Conservation (phyloP, 2,329 filamentous ascomycete species). For the Aspergillus phoenicis region DNA sequence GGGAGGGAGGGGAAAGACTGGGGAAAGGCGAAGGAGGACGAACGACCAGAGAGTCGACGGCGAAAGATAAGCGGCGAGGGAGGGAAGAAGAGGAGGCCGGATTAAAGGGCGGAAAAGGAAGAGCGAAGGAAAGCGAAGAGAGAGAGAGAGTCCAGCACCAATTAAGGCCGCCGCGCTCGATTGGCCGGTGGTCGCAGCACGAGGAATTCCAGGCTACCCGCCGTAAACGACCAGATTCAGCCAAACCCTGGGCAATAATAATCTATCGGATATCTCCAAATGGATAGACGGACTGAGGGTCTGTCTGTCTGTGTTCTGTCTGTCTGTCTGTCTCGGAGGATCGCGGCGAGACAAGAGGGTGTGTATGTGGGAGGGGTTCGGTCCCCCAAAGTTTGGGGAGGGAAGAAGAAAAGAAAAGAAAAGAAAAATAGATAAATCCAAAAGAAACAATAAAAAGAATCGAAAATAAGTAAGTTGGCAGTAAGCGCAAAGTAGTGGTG, state of each 20-base stretch:
- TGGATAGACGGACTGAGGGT: too few species aligned
- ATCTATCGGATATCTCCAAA: not conserved
- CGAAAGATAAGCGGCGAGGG: conserved; percentile 4
- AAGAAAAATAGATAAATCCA: not conserved
- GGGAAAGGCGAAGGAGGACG: not conserved
- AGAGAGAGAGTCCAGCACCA: not conserved
- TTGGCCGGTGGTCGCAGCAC: conserved; percentile 10
- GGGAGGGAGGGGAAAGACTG: conserved; percentile 7
- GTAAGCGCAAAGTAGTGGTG: too few species aligned
- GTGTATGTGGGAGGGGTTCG: not conserved
- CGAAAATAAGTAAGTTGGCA: too few species aligned
- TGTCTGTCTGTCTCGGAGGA: too few species aligned
- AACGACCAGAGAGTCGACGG: not conserved
- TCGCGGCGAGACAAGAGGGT: too few species aligned
- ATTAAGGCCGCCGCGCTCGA: not conserved
- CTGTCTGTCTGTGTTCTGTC: too few species aligned
- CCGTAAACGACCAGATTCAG: conserved; percentile 34
- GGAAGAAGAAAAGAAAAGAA: not conserved
- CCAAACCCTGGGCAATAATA: conserved; percentile 6
- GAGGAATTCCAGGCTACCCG: conserved; percentile 36
- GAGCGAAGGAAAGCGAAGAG: not conserved
- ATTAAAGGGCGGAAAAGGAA: not conserved
- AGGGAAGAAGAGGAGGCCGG: not conserved
- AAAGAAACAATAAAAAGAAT: too few species aligned
- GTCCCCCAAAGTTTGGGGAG: not conserved